Conservation (phyloP, 1,139 yeast species). For the Kazachstania sp. region DNA sequence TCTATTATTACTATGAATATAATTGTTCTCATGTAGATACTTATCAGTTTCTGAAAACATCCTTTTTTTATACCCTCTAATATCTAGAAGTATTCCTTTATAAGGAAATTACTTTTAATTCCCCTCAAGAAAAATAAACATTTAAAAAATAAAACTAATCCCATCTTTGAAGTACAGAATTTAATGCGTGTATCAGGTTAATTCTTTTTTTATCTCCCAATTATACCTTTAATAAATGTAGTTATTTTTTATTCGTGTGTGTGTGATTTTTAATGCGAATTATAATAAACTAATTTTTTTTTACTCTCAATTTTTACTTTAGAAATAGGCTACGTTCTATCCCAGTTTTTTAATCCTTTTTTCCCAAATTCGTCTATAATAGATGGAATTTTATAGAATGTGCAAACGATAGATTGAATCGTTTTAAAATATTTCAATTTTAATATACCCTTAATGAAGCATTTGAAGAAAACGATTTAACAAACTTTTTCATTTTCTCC, state of each 20-base stretch:
- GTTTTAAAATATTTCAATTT: no score
- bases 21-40: neutral
- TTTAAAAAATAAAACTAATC: no score
- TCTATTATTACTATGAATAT: slow-evolving; percentile 27
- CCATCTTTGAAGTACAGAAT: no score
- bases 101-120: neutral
- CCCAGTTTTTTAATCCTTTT: neutral
- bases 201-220: no score
- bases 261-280: neutral
- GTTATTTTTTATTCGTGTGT: no score
- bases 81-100: neutral
- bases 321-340: neutral
- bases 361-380: neutral
- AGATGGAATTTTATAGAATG: neutral
- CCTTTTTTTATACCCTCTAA: neutral
- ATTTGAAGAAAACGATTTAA: no score
- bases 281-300: neutral
- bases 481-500: no score
- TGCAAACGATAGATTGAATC: neutral
- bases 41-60: neutral
- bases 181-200: no score
- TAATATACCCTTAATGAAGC: no score
- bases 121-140: no score
- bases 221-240: no score
- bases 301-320: neutral